Conservation (phyloP, 805 yeast species). For the Ogataea allantospora region DNA sequence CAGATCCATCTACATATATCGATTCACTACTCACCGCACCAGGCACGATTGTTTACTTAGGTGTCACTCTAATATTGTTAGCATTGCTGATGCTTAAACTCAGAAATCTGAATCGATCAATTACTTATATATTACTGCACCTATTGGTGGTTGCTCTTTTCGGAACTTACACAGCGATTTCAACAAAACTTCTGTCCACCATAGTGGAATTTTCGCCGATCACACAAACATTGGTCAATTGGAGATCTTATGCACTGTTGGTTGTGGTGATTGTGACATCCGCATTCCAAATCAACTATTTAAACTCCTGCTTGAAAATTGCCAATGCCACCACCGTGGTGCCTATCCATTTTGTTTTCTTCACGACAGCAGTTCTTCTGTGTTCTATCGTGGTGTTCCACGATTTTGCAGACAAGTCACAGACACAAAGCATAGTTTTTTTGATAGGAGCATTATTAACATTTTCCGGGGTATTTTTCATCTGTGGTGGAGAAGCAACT, state of each 20-base stretch:
- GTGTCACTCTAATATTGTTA: constrained; percentile 22
- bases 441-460: constrained; percentile 37
- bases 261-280: constrained; percentile 38
- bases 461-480: constrained; percentile 42
- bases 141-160: constrained; percentile 40
- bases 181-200: constrained; percentile 41
- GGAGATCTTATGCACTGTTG: constrained; percentile 34
- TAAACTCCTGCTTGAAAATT: constrained; percentile 38
- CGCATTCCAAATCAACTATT: constrained; percentile 38
- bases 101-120: constrained; percentile 3
- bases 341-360: constrained; percentile 49
- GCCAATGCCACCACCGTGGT: constrained; percentile 47
- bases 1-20: constrained; percentile 30
- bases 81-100: constrained; percentile 14
- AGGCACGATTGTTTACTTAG: constrained; percentile 28
- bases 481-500: constrained; percentile 24
- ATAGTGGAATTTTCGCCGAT: constrained; percentile 30
- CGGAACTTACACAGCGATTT: constrained; percentile 48
- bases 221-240: constrained; percentile 23
- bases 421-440: constrained; percentile 26
- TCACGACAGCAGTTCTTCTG: constrained; percentile 42
- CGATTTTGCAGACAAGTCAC: constrained; percentile 36
- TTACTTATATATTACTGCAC: constrained; percentile 30
- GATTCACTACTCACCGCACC: constrained; percentile 28
- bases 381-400: constrained; percentile 43